Evolutionary conservation across 352 stramenopile species (phyloP).

Genomic region (Pythium angustatum): DNA sequence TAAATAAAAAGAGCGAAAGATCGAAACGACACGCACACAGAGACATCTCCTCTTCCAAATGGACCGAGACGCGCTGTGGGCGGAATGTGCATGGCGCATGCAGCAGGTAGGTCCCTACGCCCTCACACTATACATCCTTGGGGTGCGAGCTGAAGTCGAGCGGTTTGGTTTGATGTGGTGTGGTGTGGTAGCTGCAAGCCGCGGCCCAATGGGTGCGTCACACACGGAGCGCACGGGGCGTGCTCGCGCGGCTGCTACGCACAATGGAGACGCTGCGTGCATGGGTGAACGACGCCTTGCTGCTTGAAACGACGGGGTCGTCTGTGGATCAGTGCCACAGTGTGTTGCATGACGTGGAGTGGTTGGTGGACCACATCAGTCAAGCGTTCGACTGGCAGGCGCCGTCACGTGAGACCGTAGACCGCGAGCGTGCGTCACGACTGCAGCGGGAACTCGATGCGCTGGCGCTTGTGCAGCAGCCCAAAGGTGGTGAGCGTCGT

Average conservation of each 20-base stretch:
- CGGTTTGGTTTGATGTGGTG: too few relatives aligned
- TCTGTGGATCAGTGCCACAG: too few relatives aligned
- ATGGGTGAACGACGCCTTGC: background rate
- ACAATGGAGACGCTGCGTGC: conserved; percentile 7
- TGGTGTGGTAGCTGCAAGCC: conserved; percentile 2
- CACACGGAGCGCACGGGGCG: background rate
- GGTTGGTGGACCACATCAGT: background rate
- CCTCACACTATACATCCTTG: background rate
- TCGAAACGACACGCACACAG: too few relatives aligned
- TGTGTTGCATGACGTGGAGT: background rate
- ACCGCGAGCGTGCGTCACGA: background rate
- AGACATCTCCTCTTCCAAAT: too few relatives aligned
- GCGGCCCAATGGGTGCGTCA: background rate
- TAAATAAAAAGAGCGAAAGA: background rate
- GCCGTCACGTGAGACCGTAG: background rate
- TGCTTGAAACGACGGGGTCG: background rate
- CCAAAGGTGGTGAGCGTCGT: background rate
- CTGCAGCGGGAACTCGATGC: conserved; percentile 5
- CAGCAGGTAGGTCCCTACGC: background rate
- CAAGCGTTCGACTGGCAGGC: background rate
- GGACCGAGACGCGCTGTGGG: background rate
- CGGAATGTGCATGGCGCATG: conserved; percentile 15
- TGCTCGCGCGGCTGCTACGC: conserved; percentile 1
- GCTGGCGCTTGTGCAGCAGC: background rate
- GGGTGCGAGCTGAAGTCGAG: background rate